These are phyloP conservation scores for Candida vaughaniae DNA, from an alignment of 805 yeast genomes.

Conservation along the genomic window DNA sequence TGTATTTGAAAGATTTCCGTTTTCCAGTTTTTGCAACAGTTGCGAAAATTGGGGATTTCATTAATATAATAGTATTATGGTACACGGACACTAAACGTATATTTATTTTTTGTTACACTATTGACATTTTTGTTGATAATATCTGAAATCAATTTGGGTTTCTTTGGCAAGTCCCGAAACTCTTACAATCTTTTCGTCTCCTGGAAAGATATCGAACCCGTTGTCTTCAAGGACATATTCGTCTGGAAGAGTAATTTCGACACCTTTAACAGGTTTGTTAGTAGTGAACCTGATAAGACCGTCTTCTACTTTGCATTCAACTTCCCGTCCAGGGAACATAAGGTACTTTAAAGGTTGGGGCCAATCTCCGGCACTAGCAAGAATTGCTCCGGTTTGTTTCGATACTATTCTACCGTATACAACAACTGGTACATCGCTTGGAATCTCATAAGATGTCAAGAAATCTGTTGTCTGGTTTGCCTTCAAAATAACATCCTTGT, in stretches of 20 bases:
- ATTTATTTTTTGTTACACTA: no score
- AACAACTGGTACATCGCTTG: background rate
- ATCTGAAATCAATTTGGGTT: background rate
- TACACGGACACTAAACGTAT: no score
- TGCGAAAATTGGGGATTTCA: no score
- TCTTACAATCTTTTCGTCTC: constrained; percentile 9
- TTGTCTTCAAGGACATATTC: constrained; percentile 37
- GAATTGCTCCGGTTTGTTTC: constrained; percentile 13
- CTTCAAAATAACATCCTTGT: constrained; percentile 10
- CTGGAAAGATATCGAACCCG: constrained; percentile 47
- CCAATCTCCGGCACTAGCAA: constrained; percentile 43
- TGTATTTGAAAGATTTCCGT: no score
- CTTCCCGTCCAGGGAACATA: constrained; percentile 25
- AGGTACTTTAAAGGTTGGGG: constrained; percentile 48
- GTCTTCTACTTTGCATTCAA: constrained; percentile 19
- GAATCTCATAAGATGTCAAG: background rate
- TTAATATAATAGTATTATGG: no score
- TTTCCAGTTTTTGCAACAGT: no score
- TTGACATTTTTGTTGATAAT: constrained; percentile 1
- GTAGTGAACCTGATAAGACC: constrained; percentile 27
- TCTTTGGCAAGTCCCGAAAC: background rate
- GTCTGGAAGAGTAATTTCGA: constrained; percentile 17
- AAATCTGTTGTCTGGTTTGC: constrained; percentile 26
- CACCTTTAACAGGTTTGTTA: constrained; percentile 44
- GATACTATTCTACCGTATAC: no score